These are phyloP conservation scores for Carex scoparia DNA, from an alignment of 176 grass and related monocot species.

Conservation along the genomic window DNA sequence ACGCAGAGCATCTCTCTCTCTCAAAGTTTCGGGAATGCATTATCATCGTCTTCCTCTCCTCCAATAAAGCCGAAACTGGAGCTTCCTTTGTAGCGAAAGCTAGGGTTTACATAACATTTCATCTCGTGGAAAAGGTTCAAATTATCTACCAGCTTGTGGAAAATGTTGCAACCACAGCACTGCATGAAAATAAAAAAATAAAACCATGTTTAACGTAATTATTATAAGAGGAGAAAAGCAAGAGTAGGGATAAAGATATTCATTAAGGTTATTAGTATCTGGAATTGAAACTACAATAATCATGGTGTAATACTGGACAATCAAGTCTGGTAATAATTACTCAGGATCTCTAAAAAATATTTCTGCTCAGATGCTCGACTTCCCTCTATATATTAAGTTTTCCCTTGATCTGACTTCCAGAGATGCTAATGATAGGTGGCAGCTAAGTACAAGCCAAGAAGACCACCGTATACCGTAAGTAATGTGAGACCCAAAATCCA, in stretches of 20 bases:
- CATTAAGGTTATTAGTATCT: neutral
- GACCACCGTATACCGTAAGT: neutral
- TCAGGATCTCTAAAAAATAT: neutral
- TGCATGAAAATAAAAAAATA: conserved; percentile 20
- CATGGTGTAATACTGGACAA: neutral
- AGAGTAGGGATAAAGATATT: neutral
- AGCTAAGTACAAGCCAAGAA: neutral
- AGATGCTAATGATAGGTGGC: neutral
- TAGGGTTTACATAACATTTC: conserved; percentile 88
- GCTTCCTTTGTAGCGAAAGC: conserved; percentile 69
- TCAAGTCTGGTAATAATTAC: neutral
- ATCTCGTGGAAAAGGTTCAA: conserved; percentile 94
- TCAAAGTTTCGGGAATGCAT: conserved; percentile 52
- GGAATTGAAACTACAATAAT: neutral
- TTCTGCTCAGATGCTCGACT: neutral
- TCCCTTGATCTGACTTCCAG: neutral
- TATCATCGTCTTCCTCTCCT: conserved; percentile 35
- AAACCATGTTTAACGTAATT: neutral
- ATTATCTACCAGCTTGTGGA: conserved; percentile 94
- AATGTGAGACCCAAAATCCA: neutral
- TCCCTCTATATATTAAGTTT: neutral
- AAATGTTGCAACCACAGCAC: conserved; percentile 93
- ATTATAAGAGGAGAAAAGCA: neutral
- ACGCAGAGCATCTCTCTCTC: neutral
- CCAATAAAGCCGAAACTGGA: conserved; percentile 61